Conservation (phyloP, 352 stramenopile genomes). For the Globisporangium takayamanum region DNA sequence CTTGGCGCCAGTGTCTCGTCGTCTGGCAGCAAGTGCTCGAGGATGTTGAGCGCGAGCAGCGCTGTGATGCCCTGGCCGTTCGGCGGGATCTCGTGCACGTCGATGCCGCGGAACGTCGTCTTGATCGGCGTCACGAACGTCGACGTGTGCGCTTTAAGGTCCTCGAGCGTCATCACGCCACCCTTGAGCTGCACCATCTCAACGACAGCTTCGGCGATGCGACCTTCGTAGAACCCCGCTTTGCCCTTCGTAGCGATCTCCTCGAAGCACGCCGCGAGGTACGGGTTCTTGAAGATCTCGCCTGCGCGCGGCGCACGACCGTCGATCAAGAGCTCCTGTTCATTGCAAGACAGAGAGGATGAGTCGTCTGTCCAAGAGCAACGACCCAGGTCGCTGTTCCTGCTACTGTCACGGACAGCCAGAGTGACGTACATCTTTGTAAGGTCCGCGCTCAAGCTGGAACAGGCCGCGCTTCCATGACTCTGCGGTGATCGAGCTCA, state of each 20-base stretch:
- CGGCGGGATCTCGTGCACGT: conserved; percentile 93
- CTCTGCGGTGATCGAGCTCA: conserved; percentile 83
- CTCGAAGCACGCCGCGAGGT: conserved; percentile 80
- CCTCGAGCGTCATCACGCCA: conserved; percentile 71
- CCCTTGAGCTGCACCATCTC: conserved; percentile 56
- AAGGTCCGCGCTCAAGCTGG: conserved; percentile 50
- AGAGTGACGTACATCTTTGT: conserved; percentile 24
- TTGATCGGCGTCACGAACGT: conserved; percentile 91
- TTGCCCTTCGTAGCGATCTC: conserved; percentile 85
- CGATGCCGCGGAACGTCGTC: conserved; percentile 75
- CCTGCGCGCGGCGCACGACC: conserved; percentile 48
- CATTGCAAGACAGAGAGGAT: not conserved
- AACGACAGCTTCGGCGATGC: conserved; percentile 86
- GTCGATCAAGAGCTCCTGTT: conserved; percentile 44
- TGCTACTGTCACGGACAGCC: not conserved
- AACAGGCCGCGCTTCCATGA: conserved; percentile 75
- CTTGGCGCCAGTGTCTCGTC: conserved; percentile 17
- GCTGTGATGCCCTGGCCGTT: conserved; percentile 96
- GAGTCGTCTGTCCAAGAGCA: not conserved
- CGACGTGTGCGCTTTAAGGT: conserved; percentile 83
- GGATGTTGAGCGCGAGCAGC: conserved; percentile 92
- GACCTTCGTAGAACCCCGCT: conserved; percentile 79
- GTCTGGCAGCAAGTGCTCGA: conserved; percentile 53
- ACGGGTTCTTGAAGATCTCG: conserved; percentile 86
- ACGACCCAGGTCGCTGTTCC: not conserved